Evolutionary conservation across 192 early-diverging fungal species (phyloP).

Genomic region (Lobosporangium transversale): DNA sequence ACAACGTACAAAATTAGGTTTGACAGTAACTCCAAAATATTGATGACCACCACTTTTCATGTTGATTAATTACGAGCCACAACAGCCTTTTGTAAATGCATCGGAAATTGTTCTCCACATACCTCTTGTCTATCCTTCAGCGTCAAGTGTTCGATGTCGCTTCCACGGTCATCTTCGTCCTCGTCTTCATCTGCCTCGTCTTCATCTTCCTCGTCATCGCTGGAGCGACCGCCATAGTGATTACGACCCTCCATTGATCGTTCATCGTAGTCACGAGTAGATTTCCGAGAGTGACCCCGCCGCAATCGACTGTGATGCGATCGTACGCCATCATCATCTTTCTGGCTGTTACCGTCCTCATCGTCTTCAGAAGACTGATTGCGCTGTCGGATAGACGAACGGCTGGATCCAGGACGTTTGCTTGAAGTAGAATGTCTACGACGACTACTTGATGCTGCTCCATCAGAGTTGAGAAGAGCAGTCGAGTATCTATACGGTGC

Average conservation of each 20-base stretch:
- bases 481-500: slow-evolving; percentile 25
- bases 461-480: slow-evolving; percentile 10
- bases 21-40: background rate
- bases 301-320: slow-evolving; percentile 30
- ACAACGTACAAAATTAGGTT: background rate
- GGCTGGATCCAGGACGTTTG: slow-evolving; percentile 25
- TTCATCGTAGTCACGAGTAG: slow-evolving; percentile 19
- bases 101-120: slow-evolving; percentile 4
- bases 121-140: slow-evolving; percentile 52
- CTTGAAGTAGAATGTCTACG: slow-evolving; percentile 19
- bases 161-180: slow-evolving; percentile 24
- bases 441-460: slow-evolving; percentile 28
- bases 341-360: slow-evolving; percentile 8
- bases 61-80: no score
- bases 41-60: no score
- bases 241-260: slow-evolving; percentile 24
- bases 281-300: slow-evolving; percentile 20
- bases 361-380: slow-evolving; percentile 29
- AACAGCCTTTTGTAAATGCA: background rate
- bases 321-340: slow-evolving; percentile 13
- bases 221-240: slow-evolving; percentile 13
- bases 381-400: slow-evolving; percentile 39
- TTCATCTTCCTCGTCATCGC: no score
- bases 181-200: no score
- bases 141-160: slow-evolving; percentile 37